Percentiles rank a stretch among this genome's conserved stretches.
phyloP scores from a whole-genome alignment of 1,284 basidiomycete species.

The Hemileccinum hortonii region DNA sequence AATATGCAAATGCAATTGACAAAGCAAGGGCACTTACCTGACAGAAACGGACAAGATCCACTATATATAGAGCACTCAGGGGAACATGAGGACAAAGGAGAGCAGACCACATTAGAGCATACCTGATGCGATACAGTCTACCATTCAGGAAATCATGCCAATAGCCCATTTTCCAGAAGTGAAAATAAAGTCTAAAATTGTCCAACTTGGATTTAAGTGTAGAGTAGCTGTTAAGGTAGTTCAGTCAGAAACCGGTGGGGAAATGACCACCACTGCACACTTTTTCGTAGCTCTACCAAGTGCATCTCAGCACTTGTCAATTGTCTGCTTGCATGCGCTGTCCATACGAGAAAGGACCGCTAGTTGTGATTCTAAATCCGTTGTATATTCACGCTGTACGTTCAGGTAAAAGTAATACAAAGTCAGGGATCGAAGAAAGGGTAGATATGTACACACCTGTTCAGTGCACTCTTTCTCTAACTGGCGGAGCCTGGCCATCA shows the following conservation, averaged over 20 bases:
- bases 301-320: slow-evolving; percentile 18
- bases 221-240: slow-evolving; percentile 16
- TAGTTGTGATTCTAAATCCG: slow-evolving; percentile 20
- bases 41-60: slow-evolving; percentile 94
- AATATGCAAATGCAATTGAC: neutral
- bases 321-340: slow-evolving; percentile 14
- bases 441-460: slow-evolving; percentile 11
- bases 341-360: slow-evolving; percentile 16
- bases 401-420: neutral
- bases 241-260: neutral
- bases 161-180: slow-evolving; percentile 98
- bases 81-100: slow-evolving; percentile 5
- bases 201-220: slow-evolving; percentile 28
- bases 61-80: slow-evolving; percentile 86
- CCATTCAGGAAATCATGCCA: slow-evolving; percentile 86
- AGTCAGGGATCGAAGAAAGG: neutral
- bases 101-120: slow-evolving; percentile 12
- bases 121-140: slow-evolving; percentile 91
- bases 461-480: slow-evolving; percentile 12
- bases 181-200: slow-evolving; percentile 49
- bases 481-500: neutral
- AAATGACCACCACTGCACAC: slow-evolving; percentile 9
- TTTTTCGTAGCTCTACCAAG: slow-evolving; percentile 19
- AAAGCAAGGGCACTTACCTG: slow-evolving; percentile 47
- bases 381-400: slow-evolving; percentile 19